Percentiles rank a stretch among this genome's conserved stretches.
phyloP scores from a whole-genome alignment of 352 stramenopile genomes.

The Aphanomyces astaci region DNA sequence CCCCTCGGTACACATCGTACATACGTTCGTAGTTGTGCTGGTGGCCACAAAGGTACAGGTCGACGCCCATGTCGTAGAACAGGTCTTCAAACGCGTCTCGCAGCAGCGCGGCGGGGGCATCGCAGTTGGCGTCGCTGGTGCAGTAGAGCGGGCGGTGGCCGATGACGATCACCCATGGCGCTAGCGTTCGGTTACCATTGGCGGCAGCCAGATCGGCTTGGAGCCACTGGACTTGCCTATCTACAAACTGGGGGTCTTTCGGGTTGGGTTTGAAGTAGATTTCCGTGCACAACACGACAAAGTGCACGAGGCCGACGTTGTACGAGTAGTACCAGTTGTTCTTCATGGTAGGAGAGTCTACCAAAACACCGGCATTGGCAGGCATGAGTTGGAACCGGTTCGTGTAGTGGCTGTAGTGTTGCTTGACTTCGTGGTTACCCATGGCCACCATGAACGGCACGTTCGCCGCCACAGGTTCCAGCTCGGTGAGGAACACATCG shows the following conservation, averaged over 20 bases:
- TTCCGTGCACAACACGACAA: slow-evolving; percentile 79
- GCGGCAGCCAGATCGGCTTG: slow-evolving; percentile 46
- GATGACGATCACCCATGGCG: slow-evolving; percentile 79
- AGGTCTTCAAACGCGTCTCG: slow-evolving; percentile 63
- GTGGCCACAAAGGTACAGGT: slow-evolving; percentile 84
- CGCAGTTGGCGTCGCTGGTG: slow-evolving; percentile 56
- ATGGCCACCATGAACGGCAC: slow-evolving; percentile 86
- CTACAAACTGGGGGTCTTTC: slow-evolving; percentile 37
- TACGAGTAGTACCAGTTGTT: slow-evolving; percentile 90
- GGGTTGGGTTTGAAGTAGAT: slow-evolving; percentile 77
- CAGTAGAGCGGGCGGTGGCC: slow-evolving; percentile 85
- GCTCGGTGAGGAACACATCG: slow-evolving; percentile 87
- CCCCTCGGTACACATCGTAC: slow-evolving; percentile 66
- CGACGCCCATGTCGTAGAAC: slow-evolving; percentile 70
- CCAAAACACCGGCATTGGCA: slow-evolving; percentile 52
- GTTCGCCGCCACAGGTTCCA: slow-evolving; percentile 70
- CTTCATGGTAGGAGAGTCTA: slow-evolving; percentile 34
- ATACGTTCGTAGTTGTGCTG: slow-evolving; percentile 88
- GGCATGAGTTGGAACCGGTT: slow-evolving; percentile 81
- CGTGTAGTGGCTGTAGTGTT: slow-evolving; percentile 78
- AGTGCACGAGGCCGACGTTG: slow-evolving; percentile 81
- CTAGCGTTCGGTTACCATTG: slow-evolving; percentile 51
- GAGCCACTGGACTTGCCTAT: slow-evolving; percentile 60
- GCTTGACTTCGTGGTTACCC: slow-evolving; percentile 87
- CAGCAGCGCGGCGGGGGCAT: slow-evolving; percentile 54